Evolutionary conservation across 2,329 filamentous ascomycete species (phyloP), one percentile per base, ranked within the genome.

Genomic region (Periconia sp.): DNA sequence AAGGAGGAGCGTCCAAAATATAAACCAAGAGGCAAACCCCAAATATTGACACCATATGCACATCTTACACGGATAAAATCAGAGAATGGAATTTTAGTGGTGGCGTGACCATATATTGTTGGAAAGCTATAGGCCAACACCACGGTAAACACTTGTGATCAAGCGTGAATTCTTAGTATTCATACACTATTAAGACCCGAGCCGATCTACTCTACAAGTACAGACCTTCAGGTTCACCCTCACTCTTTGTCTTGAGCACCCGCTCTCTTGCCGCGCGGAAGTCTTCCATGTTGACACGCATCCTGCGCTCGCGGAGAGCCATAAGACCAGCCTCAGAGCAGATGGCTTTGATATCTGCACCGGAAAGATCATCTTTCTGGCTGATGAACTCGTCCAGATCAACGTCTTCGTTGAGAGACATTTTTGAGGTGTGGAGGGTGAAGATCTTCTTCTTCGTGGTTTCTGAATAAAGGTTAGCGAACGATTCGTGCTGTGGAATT

Each of bases 231-330:
- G 95, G 94, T 79, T 97, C 95, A 64, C 93, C 93, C 81, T 99
- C 94, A 70, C 89, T 94, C 87, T 99, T 99, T 47, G 95, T 99
- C 81, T 96, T 95, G 75, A 99, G 82, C 58, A 99, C 95, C 62
- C 91, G 87, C 79, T 99, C 94, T 66, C 93, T 85, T 20, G 94
- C 94, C 52, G 91, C 83, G 52, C 94, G 83, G 82, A 99, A 99
- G 77, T 99, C 94, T 8, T 92, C 91, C 94, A 99, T 99, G 77
- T 97, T 93, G 54, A 99, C 94, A 52, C 93, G 87, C 94, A 99
- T 99, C 71, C 94, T 87, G 60, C 94, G 85, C 80, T 99, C 94
- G 64, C 94, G 86, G 59, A 99, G 81, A 18, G 94, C 94, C 85
- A 97, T 86, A 71, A 99, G 80, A 76, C 94, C 94, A 42, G 94